Evolutionary conservation across 306 rosid species (phyloP), one percentile per base, ranked within the genome.

Genomic region (Prunus campanulata): DNA sequence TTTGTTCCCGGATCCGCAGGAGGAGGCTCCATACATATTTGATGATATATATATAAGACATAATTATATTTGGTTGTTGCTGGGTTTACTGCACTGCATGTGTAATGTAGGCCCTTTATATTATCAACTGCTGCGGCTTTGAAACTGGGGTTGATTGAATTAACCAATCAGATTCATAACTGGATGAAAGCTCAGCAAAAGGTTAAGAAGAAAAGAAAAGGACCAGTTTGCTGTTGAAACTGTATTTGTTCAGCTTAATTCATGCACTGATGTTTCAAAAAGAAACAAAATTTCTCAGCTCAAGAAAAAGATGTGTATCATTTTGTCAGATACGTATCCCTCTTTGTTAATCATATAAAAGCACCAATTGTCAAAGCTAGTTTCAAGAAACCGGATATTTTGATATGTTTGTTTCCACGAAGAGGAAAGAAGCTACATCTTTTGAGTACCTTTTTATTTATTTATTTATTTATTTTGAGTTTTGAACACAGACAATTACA

Each of bases 1-100:
- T 72, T 20, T 72, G 67, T 22, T 57, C 42, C 76, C 76, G 67
- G 24, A 56, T 56, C 66, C 66, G 67, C 24, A 42, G 76, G 76
- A 72, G 54, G 25, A 39, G 55, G 76, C 67, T 72, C 66, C 76
- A 22, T 72, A 0, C 7, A 15, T 16, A 62, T 25, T 24, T 39
- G 44, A 11, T 59, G 5, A 12, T 13, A 20, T 20, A n/a, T 0
- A 14, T 4, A 50, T 25, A 25, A 8, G 52, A 11, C 52, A 48
- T 48, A 10, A 48, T 13, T 48, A 12, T 48, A 2, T 11, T 11
- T 39, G 44, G 44, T 39, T 39, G 44, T 29, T 29, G 44, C 44
- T 29, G 44, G 46, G 18, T n/a, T 12, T 24, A 24, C 35, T 60
- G 65, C 32, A 11, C 35, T 12, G 65, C 65, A 60, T 60, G 65